Percentiles rank a stretch among this genome's conserved stretches.
These are phyloP conservation scores for Vaucheria bursata DNA, from an alignment of 352 stramenopile genomes.

Conservation along the genomic window DNA sequence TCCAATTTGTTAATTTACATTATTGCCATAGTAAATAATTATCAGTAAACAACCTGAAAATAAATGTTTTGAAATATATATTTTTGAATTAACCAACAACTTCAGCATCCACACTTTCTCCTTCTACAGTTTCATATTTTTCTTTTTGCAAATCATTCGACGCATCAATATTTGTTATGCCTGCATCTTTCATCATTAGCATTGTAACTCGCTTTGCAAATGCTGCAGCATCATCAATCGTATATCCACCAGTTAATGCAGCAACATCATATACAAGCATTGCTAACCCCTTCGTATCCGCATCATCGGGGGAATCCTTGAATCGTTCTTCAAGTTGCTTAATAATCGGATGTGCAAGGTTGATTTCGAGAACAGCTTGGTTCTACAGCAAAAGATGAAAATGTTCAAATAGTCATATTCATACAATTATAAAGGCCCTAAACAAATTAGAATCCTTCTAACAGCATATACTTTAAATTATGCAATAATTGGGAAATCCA, in stretches of 20 bases:
- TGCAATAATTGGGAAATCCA: background rate
- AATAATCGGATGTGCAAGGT: conserved; percentile 66
- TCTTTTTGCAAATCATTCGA: too few relatives aligned
- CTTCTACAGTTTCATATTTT: too few relatives aligned
- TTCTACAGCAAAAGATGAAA: background rate
- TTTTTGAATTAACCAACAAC: background rate
- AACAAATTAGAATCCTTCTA: background rate
- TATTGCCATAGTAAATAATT: too few relatives aligned
- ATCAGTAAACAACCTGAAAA: too few relatives aligned
- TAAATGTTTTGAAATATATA: too few relatives aligned
- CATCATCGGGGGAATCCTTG: conserved; percentile 50
- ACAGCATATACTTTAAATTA: background rate
- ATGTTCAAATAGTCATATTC: background rate
- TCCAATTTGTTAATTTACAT: too few relatives aligned
- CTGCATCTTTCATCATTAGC: conserved; percentile 11
- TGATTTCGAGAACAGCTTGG: conserved; percentile 71
- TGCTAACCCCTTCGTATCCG: conserved; percentile 57
- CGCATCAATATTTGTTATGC: too few relatives aligned
- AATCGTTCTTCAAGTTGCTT: conserved; percentile 56
- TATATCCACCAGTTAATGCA: conserved; percentile 66
- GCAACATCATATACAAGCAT: conserved; percentile 68
- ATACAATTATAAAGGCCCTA: background rate
- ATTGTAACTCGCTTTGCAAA: conserved; percentile 62
- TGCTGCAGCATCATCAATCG: conserved; percentile 58
- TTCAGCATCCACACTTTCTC: conserved; percentile 2